Evolutionary conservation across 1,139 yeast genomes (phyloP).

Genomic region (Saccharomycopsis crataegensis): DNA sequence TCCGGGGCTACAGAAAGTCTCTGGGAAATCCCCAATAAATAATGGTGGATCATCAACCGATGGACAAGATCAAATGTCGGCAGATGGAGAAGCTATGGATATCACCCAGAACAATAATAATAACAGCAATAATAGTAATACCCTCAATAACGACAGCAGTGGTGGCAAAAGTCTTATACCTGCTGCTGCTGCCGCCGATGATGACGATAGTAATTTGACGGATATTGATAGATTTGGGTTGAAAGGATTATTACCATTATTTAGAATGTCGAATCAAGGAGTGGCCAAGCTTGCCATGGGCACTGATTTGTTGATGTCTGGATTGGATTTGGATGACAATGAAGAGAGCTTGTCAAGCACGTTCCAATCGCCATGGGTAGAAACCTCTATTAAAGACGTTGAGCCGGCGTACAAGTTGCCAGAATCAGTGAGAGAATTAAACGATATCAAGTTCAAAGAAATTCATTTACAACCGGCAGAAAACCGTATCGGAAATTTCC

Average conservation of each 20-base stretch:
- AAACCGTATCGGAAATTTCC: conserved; percentile 64
- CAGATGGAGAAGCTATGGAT: neutral
- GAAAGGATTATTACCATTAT: conserved; percentile 60
- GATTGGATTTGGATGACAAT: conserved; percentile 43
- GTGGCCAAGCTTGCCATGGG: conserved; percentile 74
- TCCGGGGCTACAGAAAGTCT: conserved; percentile 4
- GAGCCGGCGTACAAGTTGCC: conserved; percentile 74
- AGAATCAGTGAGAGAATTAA: conserved; percentile 20
- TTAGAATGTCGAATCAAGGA: conserved; percentile 61
- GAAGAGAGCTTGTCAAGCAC: conserved; percentile 36
- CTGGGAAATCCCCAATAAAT: neutral
- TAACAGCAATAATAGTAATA: neutral
- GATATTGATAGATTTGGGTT: conserved; percentile 63
- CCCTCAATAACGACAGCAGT: conserved; percentile 1
- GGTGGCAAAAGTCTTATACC: neutral
- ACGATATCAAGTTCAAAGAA: conserved; percentile 27
- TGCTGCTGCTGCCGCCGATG: conserved; percentile 2
- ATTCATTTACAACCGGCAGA: conserved; percentile 51
- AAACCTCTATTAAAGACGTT: conserved; percentile 83
- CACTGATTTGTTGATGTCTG: conserved; percentile 69
- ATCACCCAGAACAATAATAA: conserved; percentile 6
- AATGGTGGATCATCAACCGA: neutral
- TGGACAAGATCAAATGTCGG: neutral
- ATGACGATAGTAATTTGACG: conserved; percentile 24
- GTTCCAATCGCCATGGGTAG: conserved; percentile 93